These are phyloP conservation scores for Aspergillus uvarum DNA, from an alignment of 2,329 filamentous ascomycete species.

Conservation along the genomic window DNA sequence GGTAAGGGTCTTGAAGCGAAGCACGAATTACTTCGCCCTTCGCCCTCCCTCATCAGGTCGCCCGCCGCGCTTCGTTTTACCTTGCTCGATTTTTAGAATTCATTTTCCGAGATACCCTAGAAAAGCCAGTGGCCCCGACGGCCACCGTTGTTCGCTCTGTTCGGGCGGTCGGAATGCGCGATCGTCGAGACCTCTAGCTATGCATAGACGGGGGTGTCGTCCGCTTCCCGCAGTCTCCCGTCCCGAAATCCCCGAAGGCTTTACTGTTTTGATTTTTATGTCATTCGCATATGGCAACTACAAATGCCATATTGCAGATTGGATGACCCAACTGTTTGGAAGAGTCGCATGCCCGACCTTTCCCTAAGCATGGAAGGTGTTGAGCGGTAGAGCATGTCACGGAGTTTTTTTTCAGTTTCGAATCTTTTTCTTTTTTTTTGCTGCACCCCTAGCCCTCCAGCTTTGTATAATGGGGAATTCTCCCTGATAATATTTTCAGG, in stretches of 20 bases:
- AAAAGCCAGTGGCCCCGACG: constrained; percentile 22
- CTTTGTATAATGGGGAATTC: constrained; percentile 16
- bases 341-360: constrained; percentile 16
- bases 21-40: background rate
- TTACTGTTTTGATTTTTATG: background rate
- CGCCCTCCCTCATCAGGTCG: background rate
- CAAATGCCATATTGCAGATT: background rate
- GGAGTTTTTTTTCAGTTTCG: constrained; percentile 23
- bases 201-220: constrained; percentile 7
- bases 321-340: constrained; percentile 11
- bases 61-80: constrained; percentile 10
- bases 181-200: constrained; percentile 7
- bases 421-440: constrained; percentile 19
- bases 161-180: constrained; percentile 18
- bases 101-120: constrained; percentile 33
- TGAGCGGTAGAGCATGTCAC: constrained; percentile 28
- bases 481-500: no score
- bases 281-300: background rate
- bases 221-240: constrained; percentile 8
- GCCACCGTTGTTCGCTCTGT: constrained; percentile 13
- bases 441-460: background rate
- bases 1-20: constrained; percentile 29
- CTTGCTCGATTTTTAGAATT: constrained; percentile 23
- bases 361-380: constrained; percentile 36
- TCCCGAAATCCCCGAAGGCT: background rate